Conservation (phyloP, 2,329 filamentous ascomycete species). For the Exophiala lecanii-corni region DNA sequence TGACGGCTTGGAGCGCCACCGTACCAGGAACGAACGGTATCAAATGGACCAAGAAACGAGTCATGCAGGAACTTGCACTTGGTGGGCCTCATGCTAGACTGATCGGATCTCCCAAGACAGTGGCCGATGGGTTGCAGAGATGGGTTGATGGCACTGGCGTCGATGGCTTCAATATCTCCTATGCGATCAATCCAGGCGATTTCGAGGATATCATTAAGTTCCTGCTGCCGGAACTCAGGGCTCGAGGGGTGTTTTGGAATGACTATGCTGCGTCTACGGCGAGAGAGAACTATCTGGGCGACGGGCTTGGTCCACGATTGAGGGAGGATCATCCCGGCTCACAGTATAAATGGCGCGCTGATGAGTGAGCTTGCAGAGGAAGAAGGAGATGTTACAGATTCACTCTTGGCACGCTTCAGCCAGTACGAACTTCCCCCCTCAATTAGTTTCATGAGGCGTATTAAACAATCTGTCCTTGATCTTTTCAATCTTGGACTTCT, state of each 20-base stretch:
- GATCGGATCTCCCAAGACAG: slow-evolving; percentile 59
- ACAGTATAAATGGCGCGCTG: too few relatives aligned
- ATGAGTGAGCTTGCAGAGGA: too few relatives aligned
- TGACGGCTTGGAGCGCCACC: background rate
- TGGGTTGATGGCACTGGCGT: slow-evolving; percentile 66
- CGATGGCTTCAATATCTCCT: slow-evolving; percentile 66
- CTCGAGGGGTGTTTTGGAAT: slow-evolving; percentile 34
- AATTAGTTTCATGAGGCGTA: background rate
- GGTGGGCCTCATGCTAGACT: slow-evolving; percentile 62
- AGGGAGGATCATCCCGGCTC: too few relatives aligned
- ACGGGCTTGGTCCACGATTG: too few relatives aligned
- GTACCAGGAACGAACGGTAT: background rate
- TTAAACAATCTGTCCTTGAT: background rate
- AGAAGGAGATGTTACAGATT: too few relatives aligned
- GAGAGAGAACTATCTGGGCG: too few relatives aligned
- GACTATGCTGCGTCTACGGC: slow-evolving; percentile 8
- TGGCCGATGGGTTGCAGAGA: slow-evolving; percentile 62
- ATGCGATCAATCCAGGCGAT: slow-evolving; percentile 60
- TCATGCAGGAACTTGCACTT: slow-evolving; percentile 52
- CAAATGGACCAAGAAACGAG: background rate
- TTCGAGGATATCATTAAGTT: slow-evolving; percentile 67
- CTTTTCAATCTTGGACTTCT: background rate
- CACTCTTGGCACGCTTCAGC: too few relatives aligned
- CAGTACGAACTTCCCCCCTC: too few relatives aligned
- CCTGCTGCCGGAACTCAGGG: slow-evolving; percentile 57